These are phyloP conservation scores for Parastagonospora nodorum DNA, from an alignment of 2,329 filamentous ascomycete genomes.

Conservation along the genomic window DNA sequence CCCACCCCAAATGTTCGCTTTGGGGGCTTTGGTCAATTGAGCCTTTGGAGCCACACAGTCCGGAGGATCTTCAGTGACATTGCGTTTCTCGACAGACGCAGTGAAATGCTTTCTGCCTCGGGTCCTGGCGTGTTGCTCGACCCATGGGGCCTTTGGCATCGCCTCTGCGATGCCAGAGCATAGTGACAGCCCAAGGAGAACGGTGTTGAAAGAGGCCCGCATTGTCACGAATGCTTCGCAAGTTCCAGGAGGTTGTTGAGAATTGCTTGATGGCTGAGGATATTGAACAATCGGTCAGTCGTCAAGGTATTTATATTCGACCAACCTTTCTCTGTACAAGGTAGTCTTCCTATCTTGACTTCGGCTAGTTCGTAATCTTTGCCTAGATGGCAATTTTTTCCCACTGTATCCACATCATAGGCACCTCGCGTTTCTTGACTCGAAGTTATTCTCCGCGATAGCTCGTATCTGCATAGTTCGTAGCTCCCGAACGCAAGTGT, in stretches of 20 bases:
- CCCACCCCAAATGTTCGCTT: neutral
- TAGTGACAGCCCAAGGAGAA: neutral
- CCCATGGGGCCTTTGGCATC: neutral
- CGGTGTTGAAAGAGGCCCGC: neutral
- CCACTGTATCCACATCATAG: no score
- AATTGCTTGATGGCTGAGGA: neutral
- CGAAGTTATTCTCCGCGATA: no score
- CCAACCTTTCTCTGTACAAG: no score
- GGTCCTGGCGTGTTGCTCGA: neutral
- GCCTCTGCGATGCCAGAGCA: neutral
- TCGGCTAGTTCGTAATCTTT: no score
- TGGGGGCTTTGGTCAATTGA: neutral
- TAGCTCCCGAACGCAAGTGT: no score
- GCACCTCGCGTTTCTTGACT: no score
- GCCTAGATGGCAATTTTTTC: no score
- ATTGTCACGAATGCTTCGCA: neutral
- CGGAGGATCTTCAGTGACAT: neutral
- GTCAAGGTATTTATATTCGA: neutral
- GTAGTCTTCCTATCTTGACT: no score
- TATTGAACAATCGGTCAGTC: neutral
- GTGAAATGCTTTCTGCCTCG: neutral
- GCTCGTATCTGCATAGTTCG: no score
- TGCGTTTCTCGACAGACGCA: neutral
- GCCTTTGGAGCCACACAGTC: neutral
- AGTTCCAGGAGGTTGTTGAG: neutral